Conservation (phyloP, 495 filamentous ascomycete species). For the Xylona heveae region DNA sequence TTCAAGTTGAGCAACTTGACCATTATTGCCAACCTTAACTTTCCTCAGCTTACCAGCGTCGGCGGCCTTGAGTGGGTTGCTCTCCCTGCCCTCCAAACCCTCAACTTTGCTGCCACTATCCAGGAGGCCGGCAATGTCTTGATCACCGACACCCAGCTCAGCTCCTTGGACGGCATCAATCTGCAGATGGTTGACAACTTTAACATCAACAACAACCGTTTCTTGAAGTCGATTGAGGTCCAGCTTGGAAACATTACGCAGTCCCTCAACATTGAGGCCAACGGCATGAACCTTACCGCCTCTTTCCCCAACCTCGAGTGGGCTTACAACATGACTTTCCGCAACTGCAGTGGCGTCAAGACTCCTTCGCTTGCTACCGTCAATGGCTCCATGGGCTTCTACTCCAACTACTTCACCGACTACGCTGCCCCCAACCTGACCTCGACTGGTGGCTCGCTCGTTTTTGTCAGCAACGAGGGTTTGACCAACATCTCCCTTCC, state of each 20-base stretch:
- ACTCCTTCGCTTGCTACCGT: slow-evolving; percentile 59
- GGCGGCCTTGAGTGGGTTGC: slow-evolving; percentile 45
- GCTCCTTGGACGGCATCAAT: slow-evolving; percentile 55
- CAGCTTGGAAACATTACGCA: slow-evolving; percentile 46
- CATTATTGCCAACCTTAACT: slow-evolving; percentile 36
- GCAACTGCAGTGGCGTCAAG: slow-evolving; percentile 53
- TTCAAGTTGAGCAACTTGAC: slow-evolving; percentile 49
- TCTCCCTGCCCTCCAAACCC: slow-evolving; percentile 43
- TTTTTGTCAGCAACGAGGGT: slow-evolving; percentile 56
- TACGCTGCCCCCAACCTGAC: slow-evolving; percentile 69
- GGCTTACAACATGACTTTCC: slow-evolving; percentile 71
- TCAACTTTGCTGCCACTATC: slow-evolving; percentile 36
- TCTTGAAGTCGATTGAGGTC: slow-evolving; percentile 45
- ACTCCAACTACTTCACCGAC: slow-evolving; percentile 47
- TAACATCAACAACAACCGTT: slow-evolving; percentile 65
- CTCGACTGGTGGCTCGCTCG: slow-evolving; percentile 40
- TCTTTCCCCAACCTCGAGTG: slow-evolving; percentile 54
- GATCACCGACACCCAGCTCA: slow-evolving; percentile 70
- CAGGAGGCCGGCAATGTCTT: slow-evolving; percentile 35
- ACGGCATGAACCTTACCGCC: slow-evolving; percentile 33
- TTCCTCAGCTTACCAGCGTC: slow-evolving; percentile 40
- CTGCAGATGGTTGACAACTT: slow-evolving; percentile 37
- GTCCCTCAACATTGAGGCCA: slow-evolving; percentile 36
- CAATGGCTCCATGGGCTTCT: slow-evolving; percentile 65
- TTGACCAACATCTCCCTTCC: slow-evolving; percentile 63